phyloP scores from a whole-genome alignment of 129 eudicot species.

The Tanacetum coccineum region DNA sequence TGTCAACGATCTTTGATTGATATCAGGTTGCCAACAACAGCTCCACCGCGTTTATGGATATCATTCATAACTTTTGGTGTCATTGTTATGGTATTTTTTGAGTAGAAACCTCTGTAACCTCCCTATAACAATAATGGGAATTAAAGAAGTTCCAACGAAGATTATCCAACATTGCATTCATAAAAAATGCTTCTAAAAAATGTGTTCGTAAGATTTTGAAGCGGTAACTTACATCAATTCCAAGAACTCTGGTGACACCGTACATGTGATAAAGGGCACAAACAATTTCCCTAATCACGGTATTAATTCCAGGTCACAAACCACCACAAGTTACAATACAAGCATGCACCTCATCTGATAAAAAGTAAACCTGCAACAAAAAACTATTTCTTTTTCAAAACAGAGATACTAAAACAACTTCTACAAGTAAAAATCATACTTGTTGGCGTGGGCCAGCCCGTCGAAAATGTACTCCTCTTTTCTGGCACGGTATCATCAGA shows the following conservation, averaged over 20 bases:
- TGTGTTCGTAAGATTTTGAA: not conserved
- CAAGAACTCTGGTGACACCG: too few relatives aligned
- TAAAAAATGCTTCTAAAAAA: not conserved
- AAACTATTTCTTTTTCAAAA: too few relatives aligned
- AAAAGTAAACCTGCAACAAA: too few relatives aligned
- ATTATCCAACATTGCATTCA: not conserved
- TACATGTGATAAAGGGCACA: too few relatives aligned
- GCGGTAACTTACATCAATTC: conserved; percentile 48
- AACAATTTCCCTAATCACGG: too few relatives aligned
- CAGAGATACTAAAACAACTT: too few relatives aligned
- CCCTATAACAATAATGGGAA: not conserved
- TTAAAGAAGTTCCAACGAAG: not conserved
- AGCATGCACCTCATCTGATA: too few relatives aligned
- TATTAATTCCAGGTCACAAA: too few relatives aligned
- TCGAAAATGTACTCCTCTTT: not conserved
- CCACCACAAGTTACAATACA: conserved; percentile 12
- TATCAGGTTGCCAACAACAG: not conserved
- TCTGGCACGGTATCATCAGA: conserved; percentile 78
- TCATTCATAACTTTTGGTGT: not conserved
- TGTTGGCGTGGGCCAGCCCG: too few relatives aligned
- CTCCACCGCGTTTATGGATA: not conserved
- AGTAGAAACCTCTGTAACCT: not conserved
- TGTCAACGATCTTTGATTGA: not conserved
- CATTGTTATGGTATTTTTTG: not conserved
- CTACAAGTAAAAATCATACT: too few relatives aligned